These are phyloP conservation scores for Staphylotrichum tortipilum DNA, from an alignment of 495 filamentous ascomycete genomes.

Conservation along the genomic window DNA sequence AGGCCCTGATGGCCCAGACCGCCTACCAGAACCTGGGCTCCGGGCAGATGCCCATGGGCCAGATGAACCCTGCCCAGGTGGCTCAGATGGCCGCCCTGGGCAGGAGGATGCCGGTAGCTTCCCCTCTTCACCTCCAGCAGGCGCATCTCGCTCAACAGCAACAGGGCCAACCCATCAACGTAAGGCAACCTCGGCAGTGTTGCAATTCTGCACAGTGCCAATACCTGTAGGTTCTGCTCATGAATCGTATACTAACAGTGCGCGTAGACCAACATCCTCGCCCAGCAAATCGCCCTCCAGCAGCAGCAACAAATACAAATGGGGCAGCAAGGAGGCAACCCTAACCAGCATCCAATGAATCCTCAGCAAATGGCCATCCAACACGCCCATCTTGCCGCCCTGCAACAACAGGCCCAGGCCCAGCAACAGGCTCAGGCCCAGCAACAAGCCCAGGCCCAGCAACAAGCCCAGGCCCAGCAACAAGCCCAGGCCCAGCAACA, in stretches of 20 bases:
- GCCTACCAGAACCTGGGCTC: slow-evolving; percentile 33
- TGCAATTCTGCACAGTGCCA: slow-evolving; percentile 8
- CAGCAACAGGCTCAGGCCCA: no score
- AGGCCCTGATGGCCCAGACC: slow-evolving; percentile 39
- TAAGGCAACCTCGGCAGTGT: slow-evolving; percentile 19
- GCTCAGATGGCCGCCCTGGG: slow-evolving; percentile 20
- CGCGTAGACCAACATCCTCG: slow-evolving; percentile 10
- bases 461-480: no score
- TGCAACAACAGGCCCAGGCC: no score
- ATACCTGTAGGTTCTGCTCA: slow-evolving; percentile 9
- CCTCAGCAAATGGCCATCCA: slow-evolving; percentile 36
- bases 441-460: no score
- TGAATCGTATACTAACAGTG: slow-evolving; percentile 14
- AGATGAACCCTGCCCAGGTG: slow-evolving; percentile 14
- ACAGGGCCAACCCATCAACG: slow-evolving; percentile 38
- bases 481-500: no score
- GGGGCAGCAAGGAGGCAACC: slow-evolving; percentile 34
- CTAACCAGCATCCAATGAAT: slow-evolving; percentile 36
- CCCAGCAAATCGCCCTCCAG: slow-evolving; percentile 23
- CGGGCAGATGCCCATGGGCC: slow-evolving; percentile 53
- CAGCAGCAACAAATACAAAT: slow-evolving; percentile 39
- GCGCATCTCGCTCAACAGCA: slow-evolving; percentile 37
- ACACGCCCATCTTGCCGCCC: no score
- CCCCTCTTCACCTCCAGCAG: slow-evolving; percentile 40
- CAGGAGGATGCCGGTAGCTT: slow-evolving; percentile 29